Base-by-base conservation (phyloP, 208 protist genomes). In the Crithidia brevicula region DNA sequence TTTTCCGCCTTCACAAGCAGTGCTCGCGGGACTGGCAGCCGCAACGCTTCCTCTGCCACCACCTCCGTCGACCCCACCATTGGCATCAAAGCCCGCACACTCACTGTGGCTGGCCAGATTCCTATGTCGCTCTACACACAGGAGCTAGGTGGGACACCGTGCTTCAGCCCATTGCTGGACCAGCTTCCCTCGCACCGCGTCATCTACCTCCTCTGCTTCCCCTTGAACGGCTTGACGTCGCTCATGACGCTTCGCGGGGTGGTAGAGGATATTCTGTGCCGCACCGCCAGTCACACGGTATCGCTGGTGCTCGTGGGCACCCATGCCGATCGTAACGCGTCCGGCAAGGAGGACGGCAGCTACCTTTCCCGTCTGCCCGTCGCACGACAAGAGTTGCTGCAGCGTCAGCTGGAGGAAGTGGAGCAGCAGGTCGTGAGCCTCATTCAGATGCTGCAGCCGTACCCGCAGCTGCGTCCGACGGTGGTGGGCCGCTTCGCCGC, bases 151-250 rank as follows among this genome's bases (percentile, higher is more conserved):
- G 91, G 91, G 0, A 66, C 69, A 56, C 61, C 72, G 25, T 90
- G 77, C 74, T 94, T 94, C 67, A 79, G 79, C 23, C 49, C 86
- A 7, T 59, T 96, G 56, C 72, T 83, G 15, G 81, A 85, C 28
- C 67, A 86, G 34, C 75, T 94, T 6, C 88, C 91, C 7, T 80
- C 79, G 7, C 78, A 81, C 22, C 81, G 85, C 47, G 81, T 87
- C 30, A 88, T 83, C 9, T 96, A 90, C 67, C 75, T 92, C 7
- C 58, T 96, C 3, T 93, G 84, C 70, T 91, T 93, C 60, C 82
- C 82, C 5, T 77, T 96, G 16, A n/a, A 60, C 28, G 71, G 45
- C 13, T 31, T 50, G n/a, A 56, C 77, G 22, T 70, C 73, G 1
- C 53, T 95, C 22, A 61, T 84, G 53, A 43, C 54, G 2, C 67